These are phyloP conservation scores for Lotmaria passim DNA, from an alignment of 208 protist species.

Conservation along the genomic window DNA sequence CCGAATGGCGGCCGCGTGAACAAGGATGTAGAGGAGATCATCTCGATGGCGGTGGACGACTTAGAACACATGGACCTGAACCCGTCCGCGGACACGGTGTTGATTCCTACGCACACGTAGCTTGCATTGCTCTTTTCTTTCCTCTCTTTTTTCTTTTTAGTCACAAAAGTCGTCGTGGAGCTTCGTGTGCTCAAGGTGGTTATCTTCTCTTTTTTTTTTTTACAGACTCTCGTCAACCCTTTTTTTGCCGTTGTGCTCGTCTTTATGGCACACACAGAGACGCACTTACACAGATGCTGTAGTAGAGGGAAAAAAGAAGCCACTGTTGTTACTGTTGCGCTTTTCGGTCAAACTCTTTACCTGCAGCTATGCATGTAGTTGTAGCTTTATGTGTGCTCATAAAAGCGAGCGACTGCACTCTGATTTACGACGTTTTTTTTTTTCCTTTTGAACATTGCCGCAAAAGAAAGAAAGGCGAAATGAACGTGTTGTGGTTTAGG, in stretches of 20 bases:
- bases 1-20: constrained; percentile 71
- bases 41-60: constrained; percentile 81
- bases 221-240: neutral
- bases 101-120: constrained; percentile 82
- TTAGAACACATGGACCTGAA: constrained; percentile 78
- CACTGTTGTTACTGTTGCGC: too few relatives aligned
- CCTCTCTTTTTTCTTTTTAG: constrained; percentile 11
- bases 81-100: constrained; percentile 42
- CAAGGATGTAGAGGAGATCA: constrained; percentile 85
- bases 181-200: neutral
- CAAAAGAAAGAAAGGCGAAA: too few relatives aligned
- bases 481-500: too few relatives aligned
- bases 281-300: neutral
- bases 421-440: too few relatives aligned
- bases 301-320: too few relatives aligned
- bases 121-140: neutral
- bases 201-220: neutral
- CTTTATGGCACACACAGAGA: neutral
- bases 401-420: too few relatives aligned
- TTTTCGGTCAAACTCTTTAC: too few relatives aligned
- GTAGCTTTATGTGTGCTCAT: too few relatives aligned
- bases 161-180: neutral
- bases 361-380: too few relatives aligned
- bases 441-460: too few relatives aligned
- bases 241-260: neutral